Evolutionary conservation across 2,329 filamentous ascomycete species (phyloP), one percentile per base, ranked within the genome.

Genomic region (Aspergillus candidus): DNA sequence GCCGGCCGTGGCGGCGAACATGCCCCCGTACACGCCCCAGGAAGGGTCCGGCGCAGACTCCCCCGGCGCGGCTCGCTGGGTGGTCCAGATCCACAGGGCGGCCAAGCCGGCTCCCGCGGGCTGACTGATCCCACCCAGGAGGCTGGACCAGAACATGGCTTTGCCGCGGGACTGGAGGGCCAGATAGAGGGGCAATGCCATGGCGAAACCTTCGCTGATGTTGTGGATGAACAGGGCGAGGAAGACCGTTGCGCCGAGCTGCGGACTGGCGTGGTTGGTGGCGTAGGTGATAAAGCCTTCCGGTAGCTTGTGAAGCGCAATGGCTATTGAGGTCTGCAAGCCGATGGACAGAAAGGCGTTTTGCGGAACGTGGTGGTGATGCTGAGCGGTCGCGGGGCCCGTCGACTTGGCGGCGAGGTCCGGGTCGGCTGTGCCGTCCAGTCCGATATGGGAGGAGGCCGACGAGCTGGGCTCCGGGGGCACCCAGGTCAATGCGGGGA

Each of bases 201-300:
- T 85, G 49, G 90, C 88, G 62, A 97, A 97, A 2, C 93, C 93
- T 70, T 98, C 93, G 22, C 88, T 90, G 59, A 98, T 94, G 70
- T 97, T 98, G 75, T 98, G 93, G 47, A 98, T 91, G 62, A 95
- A 95, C 6, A 98, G 78, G 0, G 93, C 91, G 66, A 97, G 79
- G 70, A 98, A 98, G 43, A 98, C 88, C 41, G 87, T 86, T 66
- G 95, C 82, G 14, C 93, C 93, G 0, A 98, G 79, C 0, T 78
- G 75, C 0, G 93, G 90, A 63, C 90, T 97, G 11, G 89, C 91
- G 62, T 98, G 93, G 67, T 97, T 98, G 8, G 93, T 96, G 8
- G 93, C 91, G 63, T 94, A 98, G 1, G 91, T 97, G 55, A 98
- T 84, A 66, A 84, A 84, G 32, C 80, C 81, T 65, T 84, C 93